A percentile compares a stretch with the other conserved stretches of the same genome.
Conservation (phyloP, 1,284 basidiomycete genomes). For the Baeospora myosura region DNA sequence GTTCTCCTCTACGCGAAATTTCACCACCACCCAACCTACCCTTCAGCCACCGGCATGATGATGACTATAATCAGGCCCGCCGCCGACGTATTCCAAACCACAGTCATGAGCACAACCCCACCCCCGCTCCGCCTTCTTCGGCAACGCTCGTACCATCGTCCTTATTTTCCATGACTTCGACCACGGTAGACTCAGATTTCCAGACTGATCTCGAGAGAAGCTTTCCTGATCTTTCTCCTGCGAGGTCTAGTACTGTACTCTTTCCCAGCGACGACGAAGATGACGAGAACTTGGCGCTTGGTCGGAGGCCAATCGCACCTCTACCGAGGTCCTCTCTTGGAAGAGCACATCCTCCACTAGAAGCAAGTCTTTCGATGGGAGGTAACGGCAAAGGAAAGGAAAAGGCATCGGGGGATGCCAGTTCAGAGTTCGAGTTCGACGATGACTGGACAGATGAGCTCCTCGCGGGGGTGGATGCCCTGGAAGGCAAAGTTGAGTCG, state of each 20-base stretch:
- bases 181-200: neutral
- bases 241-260: neutral
- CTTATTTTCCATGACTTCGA: neutral
- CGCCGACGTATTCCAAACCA: conserved; percentile 23
- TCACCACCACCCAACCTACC: conserved; percentile 28
- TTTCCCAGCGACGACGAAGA: conserved; percentile 16
- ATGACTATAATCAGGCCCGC: conserved; percentile 36
- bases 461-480: conserved; percentile 24
- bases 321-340: conserved; percentile 15
- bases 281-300: conserved; percentile 13
- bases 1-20: conserved; percentile 38
- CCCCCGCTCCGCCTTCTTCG: neutral
- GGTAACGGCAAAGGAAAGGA: conserved; percentile 16
- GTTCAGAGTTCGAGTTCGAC: conserved; percentile 26
- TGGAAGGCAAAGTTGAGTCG: conserved; percentile 5
- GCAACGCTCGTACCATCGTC: neutral
- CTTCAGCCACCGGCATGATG: conserved; percentile 24
- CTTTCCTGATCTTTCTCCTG: conserved; percentile 8
- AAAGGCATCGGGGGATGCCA: conserved; percentile 11
- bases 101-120: neutral
- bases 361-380: conserved; percentile 3
- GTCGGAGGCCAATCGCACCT: conserved; percentile 8
- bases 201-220: neutral
- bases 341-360: too few species aligned
- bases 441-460: conserved; percentile 21